Conservation (phyloP, 1,139 yeast genomes). For the Wickerhamiella pararugosa region DNA sequence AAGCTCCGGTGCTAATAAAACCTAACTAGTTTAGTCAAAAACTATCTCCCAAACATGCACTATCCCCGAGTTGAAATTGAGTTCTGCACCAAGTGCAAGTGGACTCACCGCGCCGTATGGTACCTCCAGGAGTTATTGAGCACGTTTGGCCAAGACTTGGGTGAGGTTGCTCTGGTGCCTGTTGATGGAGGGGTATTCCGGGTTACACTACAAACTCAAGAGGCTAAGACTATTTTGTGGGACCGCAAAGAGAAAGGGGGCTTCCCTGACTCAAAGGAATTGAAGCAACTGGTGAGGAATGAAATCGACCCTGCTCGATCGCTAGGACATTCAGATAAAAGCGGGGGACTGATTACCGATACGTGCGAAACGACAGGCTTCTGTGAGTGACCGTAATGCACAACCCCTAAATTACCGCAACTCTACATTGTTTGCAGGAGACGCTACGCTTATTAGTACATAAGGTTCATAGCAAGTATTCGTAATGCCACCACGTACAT, state of each 20-base stretch:
- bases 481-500: slow-evolving; percentile 9
- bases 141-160: slow-evolving; percentile 39
- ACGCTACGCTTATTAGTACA: too few relatives aligned
- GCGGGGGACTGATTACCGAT: slow-evolving; percentile 5
- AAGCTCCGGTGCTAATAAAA: too few relatives aligned
- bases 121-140: slow-evolving; percentile 46
- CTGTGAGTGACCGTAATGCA: too few relatives aligned
- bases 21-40: too few relatives aligned
- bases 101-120: slow-evolving; percentile 59
- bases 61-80: slow-evolving; percentile 36
- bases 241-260: slow-evolving; percentile 41
- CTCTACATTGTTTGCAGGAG: too few relatives aligned
- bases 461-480: not conserved
- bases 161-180: slow-evolving; percentile 41
- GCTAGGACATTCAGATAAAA: slow-evolving; percentile 34
- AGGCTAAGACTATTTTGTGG: slow-evolving; percentile 30
- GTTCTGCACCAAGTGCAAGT: slow-evolving; percentile 48
- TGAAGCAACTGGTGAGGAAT: slow-evolving; percentile 40
- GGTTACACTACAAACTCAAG: slow-evolving; percentile 26
- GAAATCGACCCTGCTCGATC: slow-evolving; percentile 31
- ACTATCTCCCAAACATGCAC: too few relatives aligned
- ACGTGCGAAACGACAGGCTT: not conserved
- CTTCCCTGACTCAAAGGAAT: slow-evolving; percentile 40
- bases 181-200: slow-evolving; percentile 39
- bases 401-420: too few relatives aligned